Evolutionary conservation across 1,284 basidiomycete species (phyloP), one percentile per base, ranked within the genome.

Genomic region (Boletus sp.): DNA sequence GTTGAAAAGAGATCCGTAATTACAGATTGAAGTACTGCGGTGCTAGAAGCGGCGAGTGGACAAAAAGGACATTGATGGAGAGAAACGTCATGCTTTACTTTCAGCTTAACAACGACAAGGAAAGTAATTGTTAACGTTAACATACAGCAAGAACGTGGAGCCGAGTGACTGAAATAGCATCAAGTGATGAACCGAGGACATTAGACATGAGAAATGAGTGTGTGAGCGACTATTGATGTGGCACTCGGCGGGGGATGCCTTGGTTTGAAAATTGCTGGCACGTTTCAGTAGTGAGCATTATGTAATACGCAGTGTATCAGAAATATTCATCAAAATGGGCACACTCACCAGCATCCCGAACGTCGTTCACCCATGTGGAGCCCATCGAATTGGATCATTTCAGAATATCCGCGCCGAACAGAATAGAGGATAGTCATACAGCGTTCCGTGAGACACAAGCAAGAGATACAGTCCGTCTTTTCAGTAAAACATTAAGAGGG

Each of bases 391-490:
- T 26, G 25, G 25, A 10, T 26, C 25, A n/a, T n/a, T n/a, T n/a
- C n/a, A n/a, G n/a, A n/a, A n/a, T n/a, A n/a, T 8, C 10, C 25
- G 25, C 9, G 25, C 25, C 25, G 25, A 26, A 12, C 25, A 26
- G 25, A 26, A 26, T 12, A 26, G 12, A 26, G 9, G 25, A 26
- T n/a, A n/a, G 69, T 73, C 1, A 77, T 77, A 48, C 76, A 78
- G 13, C 77, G 74, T 52, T 77, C 73, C 0, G 74, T 75, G 8
- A 80, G 64, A 22, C 75, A 73, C 37, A 80, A 60, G 52, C 75
- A 78, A 4, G 72, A 70, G 1, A 75, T 56, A 9, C 74, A 69
- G 51, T 86, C 84, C 52, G 76, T 75, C 84, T 85, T 49, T 17
- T 36, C 22, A 35, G 6, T 5, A 48, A 39, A 0, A 4, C 5